Percentiles rank a stretch among this genome's conserved stretches.
phyloP scores from a whole-genome alignment of 2,329 filamentous ascomycete genomes.

The Incumbomyces delicatus region DNA sequence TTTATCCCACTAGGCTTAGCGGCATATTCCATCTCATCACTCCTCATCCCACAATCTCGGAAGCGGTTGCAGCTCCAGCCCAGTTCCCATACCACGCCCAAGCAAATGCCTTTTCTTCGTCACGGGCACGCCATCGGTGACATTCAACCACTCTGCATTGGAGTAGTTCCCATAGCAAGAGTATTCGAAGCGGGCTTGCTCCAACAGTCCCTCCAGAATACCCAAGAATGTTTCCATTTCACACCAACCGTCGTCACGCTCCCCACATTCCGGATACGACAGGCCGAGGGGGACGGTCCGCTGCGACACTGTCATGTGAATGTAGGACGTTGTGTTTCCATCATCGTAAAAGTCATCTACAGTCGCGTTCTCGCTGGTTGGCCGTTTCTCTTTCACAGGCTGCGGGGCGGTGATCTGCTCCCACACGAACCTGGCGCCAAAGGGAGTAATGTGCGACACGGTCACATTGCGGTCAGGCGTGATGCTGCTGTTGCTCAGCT shows the following conservation, averaged over 20 bases:
- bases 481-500: slow-evolving; percentile 47
- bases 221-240: slow-evolving; percentile 59
- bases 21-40: no score
- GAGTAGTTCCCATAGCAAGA: slow-evolving; percentile 50
- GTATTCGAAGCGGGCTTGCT: slow-evolving; percentile 51
- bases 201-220: slow-evolving; percentile 50
- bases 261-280: slow-evolving; percentile 57
- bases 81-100: slow-evolving; percentile 3
- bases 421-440: slow-evolving; percentile 63
- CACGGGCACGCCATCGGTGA: slow-evolving; percentile 22
- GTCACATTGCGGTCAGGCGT: slow-evolving; percentile 53
- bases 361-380: slow-evolving; percentile 20
- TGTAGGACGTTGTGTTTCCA: slow-evolving; percentile 53
- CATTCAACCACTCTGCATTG: slow-evolving; percentile 18
- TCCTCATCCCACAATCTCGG: no score
- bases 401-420: slow-evolving; percentile 61
- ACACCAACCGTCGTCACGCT: slow-evolving; percentile 66
- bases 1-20: no score
- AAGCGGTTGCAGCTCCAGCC: neutral
- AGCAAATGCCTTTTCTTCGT: slow-evolving; percentile 4
- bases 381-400: slow-evolving; percentile 49
- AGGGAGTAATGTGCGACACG: slow-evolving; percentile 59
- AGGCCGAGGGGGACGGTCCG: slow-evolving; percentile 59
- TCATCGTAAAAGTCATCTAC: slow-evolving; percentile 38
- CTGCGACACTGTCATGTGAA: slow-evolving; percentile 67